Conservation (phyloP, 2,329 filamentous ascomycete species). For the Pseudogymnoascus sp. region DNA sequence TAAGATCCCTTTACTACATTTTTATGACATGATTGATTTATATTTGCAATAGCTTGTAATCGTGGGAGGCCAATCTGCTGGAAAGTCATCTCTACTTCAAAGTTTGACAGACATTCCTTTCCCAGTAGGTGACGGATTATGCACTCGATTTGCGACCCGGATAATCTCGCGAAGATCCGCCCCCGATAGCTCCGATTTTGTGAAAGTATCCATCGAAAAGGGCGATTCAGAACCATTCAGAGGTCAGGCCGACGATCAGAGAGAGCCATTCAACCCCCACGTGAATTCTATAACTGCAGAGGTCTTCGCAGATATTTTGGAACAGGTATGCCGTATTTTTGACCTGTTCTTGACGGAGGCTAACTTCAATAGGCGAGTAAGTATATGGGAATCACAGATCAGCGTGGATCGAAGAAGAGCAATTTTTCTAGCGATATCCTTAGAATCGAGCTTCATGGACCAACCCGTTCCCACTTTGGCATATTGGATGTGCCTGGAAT, state of each 20-base stretch:
- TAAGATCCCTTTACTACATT: slow-evolving; percentile 16
- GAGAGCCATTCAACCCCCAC: slow-evolving; percentile 15
- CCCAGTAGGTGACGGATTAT: slow-evolving; percentile 27
- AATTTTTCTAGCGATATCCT: slow-evolving; percentile 33
- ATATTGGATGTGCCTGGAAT: slow-evolving; percentile 34
- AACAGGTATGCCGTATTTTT: slow-evolving; percentile 22
- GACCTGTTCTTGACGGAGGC: neutral
- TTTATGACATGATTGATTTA: neutral
- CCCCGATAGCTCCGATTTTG: slow-evolving; percentile 24
- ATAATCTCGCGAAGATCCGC: slow-evolving; percentile 31
- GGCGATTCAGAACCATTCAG: slow-evolving; percentile 15
- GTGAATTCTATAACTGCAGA: slow-evolving; percentile 23
- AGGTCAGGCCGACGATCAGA: slow-evolving; percentile 20
- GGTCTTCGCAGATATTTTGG: slow-evolving; percentile 27
- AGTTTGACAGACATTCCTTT: slow-evolving; percentile 35
- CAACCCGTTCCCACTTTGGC: slow-evolving; percentile 31
- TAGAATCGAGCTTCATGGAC: slow-evolving; percentile 33
- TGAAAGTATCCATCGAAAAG: slow-evolving; percentile 28
- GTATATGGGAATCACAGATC: slow-evolving; percentile 28
- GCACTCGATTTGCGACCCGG: slow-evolving; percentile 34
- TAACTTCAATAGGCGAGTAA: slow-evolving; percentile 16
- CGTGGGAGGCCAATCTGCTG: slow-evolving; percentile 32
- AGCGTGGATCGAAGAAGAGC: slow-evolving; percentile 17
- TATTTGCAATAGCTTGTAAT: slow-evolving; percentile 28
- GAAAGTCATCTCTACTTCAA: slow-evolving; percentile 34